Evolutionary conservation across 306 rosid genomes (phyloP).

Genomic region (Rosa rugosa): DNA sequence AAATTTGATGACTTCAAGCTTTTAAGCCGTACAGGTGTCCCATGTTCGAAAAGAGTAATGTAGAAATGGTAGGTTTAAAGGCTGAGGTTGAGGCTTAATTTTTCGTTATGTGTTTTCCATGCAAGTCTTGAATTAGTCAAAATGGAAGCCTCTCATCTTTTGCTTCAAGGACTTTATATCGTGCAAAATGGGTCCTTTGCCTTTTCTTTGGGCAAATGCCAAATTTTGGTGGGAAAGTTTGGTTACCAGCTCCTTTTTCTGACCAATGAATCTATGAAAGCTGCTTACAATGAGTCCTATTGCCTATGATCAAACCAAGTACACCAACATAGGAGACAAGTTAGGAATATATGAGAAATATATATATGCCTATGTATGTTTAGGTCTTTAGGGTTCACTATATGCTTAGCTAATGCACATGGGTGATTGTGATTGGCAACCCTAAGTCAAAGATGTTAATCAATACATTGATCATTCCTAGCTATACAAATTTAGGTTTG

Average conservation of each 20-base stretch:
- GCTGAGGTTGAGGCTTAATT: neutral
- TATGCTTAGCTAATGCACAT: constrained; percentile 30
- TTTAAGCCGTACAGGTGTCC: neutral
- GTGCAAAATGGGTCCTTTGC: constrained; percentile 36
- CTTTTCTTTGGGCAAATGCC: constrained; percentile 41
- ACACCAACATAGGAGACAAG: constrained; percentile 24
- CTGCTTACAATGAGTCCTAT: constrained; percentile 10
- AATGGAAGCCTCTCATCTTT: constrained; percentile 42
- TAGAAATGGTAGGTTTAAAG: neutral
- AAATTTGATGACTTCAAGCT: neutral
- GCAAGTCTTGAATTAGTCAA: constrained; percentile 53
- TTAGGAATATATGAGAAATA: constrained; percentile 16
- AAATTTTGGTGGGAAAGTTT: constrained; percentile 75
- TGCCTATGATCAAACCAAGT: neutral
- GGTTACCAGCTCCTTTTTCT: constrained; percentile 83
- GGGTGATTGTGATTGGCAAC: constrained; percentile 23
- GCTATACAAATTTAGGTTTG: constrained; percentile 20
- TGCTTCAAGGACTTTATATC: constrained; percentile 36
- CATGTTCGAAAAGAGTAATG: neutral
- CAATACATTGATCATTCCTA: constrained; percentile 8
- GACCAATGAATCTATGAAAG: constrained; percentile 38
- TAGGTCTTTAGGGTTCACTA: constrained; percentile 27
- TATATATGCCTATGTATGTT: neutral
- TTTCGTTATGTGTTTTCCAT: neutral
- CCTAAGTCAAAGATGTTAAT: constrained; percentile 43